Evolutionary conservation across 257 asterid genomes (phyloP).

Genomic region (Sherardia arvensis): DNA sequence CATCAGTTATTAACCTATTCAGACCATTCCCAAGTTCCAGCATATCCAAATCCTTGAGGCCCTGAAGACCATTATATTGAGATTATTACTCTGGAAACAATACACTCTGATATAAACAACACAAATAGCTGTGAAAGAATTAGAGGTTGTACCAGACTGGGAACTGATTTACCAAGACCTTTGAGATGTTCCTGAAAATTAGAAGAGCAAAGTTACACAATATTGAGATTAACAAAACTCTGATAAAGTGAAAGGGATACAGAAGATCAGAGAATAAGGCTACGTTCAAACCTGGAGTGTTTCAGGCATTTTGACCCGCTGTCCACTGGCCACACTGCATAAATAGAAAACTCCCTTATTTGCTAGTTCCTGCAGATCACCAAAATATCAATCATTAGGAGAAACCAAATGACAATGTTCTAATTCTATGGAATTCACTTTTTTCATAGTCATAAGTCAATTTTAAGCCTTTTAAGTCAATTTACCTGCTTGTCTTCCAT

Average conservation of each 20-base stretch:
- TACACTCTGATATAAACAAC: background rate
- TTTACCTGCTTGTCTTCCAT: slow-evolving; percentile 59
- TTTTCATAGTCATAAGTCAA: slow-evolving; percentile 37
- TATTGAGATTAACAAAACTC: background rate
- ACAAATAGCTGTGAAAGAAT: background rate
- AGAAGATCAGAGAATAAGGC: background rate
- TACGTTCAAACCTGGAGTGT: slow-evolving; percentile 38
- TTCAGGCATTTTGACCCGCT: slow-evolving; percentile 53
- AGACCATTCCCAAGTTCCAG: slow-evolving; percentile 11
- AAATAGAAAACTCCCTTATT: slow-evolving; percentile 74
- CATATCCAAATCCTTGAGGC: slow-evolving; percentile 52
- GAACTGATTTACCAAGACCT: slow-evolving; percentile 30
- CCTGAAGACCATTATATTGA: slow-evolving; percentile 27
- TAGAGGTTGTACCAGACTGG: slow-evolving; percentile 33
- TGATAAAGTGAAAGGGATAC: background rate
- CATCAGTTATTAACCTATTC: slow-evolving; percentile 29
- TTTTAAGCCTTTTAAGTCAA: too few species aligned
- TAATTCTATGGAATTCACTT: background rate
- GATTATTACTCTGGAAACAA: background rate
- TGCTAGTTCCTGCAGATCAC: slow-evolving; percentile 43
- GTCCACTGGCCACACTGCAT: slow-evolving; percentile 43
- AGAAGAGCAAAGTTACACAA: background rate
- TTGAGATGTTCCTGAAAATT: slow-evolving; percentile 47
- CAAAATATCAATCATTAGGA: slow-evolving; percentile 5
- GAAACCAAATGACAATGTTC: background rate